phyloP scores from a whole-genome alignment of 176 grass and related monocot species.

The Rhynchospora tenuis region DNA sequence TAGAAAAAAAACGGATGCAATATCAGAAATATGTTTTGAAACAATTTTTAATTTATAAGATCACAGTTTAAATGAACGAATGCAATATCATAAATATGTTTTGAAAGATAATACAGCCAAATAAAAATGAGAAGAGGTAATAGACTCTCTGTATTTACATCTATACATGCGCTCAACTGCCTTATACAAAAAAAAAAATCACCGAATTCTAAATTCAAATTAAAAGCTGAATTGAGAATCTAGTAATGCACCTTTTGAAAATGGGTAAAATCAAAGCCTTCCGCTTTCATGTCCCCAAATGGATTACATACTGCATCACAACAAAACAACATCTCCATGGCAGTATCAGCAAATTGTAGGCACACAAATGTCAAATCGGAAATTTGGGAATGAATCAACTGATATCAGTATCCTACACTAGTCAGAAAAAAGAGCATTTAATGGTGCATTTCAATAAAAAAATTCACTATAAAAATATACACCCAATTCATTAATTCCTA shows the following conservation, averaged over 20 bases:
- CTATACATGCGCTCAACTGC: slow-evolving; percentile 35
- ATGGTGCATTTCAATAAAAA: background rate
- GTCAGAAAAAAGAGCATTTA: background rate
- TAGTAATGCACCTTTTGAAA: slow-evolving; percentile 57
- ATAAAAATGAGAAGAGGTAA: too few relatives aligned
- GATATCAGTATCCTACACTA: too few relatives aligned
- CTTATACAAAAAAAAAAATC: slow-evolving; percentile 65
- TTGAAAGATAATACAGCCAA: too few relatives aligned
- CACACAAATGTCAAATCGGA: slow-evolving; percentile 45
- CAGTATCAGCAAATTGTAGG: slow-evolving; percentile 53
- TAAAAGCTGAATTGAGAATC: slow-evolving; percentile 52
- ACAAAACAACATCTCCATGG: slow-evolving; percentile 51
- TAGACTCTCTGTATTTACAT: too few relatives aligned
- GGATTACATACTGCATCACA: slow-evolving; percentile 31
- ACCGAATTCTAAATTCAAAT: slow-evolving; percentile 64
- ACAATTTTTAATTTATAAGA: background rate
- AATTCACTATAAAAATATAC: background rate
- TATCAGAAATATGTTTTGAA: background rate
- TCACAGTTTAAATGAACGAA: background rate
- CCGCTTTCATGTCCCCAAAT: slow-evolving; percentile 34
- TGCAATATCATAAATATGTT: too few relatives aligned
- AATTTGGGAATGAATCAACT: too few relatives aligned
- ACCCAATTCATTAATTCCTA: background rate
- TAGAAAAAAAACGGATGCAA: background rate
- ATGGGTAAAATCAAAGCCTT: slow-evolving; percentile 34